Evolutionary conservation across 2,329 filamentous ascomycete genomes (phyloP), one percentile per base, ranked within the genome.

Genomic region (Fusarium chuoi): DNA sequence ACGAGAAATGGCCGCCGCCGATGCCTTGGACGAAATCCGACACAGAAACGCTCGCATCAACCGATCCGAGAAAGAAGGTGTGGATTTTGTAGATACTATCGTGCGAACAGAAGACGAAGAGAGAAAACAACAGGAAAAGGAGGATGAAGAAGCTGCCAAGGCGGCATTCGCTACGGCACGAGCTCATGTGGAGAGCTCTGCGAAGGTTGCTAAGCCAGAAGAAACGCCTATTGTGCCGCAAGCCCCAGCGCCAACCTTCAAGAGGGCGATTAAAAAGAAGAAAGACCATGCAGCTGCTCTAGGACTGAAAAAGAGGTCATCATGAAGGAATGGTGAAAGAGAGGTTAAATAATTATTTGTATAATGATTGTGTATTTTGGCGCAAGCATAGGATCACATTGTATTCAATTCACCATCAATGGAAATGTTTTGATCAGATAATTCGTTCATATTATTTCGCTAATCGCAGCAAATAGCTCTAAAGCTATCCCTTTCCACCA

Each of bases 1-100:
- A 85, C 89, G 93, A 45, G 96, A 99, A 83, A 99, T 99, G 95
- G 94, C 93, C 24, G 94, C 98, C 49, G 96, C 96, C 5, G 96
- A 99, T 85, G 96, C 95, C 13, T 85, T 99, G 62, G 96, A 99
- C 82, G 95, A 98, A 84, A 98, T 99, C 65, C 88, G 96, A 63
- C 96, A 94, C 59, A 87, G 96, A 73, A 99, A 99, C 84, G 96
- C 96, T 13, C 88, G 95, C 72, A 91, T 96, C 56, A 94, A 97
- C 82, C 88, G 93, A 73, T 92, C 92, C 14, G 89, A 90, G 63
- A 90, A 90, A 78, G 91, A 94, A 68, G 90, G 90, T 6, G 85
- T 90, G 7, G 90, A 92, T 64, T 89, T 90, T 26, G 84, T 86
- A 17, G 87, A 89, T 11, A 85, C 87, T 7, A 85, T 90, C 3